phyloP scores from a whole-genome alignment of 1,284 basidiomycete species.

The Rhodotorula sp. region DNA sequence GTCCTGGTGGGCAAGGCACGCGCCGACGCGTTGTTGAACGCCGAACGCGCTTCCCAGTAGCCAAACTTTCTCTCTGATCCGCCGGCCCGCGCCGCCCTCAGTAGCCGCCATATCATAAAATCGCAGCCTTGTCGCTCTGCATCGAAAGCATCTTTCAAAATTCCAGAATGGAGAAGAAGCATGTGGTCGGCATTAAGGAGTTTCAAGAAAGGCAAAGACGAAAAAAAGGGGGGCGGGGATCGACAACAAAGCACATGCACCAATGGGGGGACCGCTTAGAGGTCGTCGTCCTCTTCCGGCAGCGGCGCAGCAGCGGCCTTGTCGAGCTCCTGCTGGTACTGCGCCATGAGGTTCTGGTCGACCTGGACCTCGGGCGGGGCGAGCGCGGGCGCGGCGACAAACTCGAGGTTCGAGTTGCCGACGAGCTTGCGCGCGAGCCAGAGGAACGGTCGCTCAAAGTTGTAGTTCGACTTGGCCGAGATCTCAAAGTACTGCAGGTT shows the following conservation, averaged over 20 bases:
- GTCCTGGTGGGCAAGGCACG: conserved; percentile 6
- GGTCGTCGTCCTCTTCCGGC: conserved; percentile 54
- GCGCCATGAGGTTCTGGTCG: conserved; percentile 74
- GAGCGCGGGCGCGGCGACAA: conserved; percentile 94
- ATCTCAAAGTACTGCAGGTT: conserved; percentile 99
- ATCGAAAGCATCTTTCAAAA: too few relatives aligned
- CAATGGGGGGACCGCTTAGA: conserved; percentile 1
- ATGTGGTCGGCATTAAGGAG: too few relatives aligned
- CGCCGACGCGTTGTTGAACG: conserved; percentile 3
- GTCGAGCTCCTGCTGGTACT: conserved; percentile 79
- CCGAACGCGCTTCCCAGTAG: background rate
- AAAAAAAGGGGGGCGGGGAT: too few relatives aligned
- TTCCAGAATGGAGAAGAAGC: too few relatives aligned
- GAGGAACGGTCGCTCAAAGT: conserved; percentile 99
- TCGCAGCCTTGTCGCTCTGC: too few relatives aligned
- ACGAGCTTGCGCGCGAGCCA: conserved; percentile 99
- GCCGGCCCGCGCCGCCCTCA: too few relatives aligned
- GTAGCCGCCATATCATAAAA: too few relatives aligned
- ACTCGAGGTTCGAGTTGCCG: conserved; percentile 86
- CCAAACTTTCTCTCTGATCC: too few relatives aligned
- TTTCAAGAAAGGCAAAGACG: too few relatives aligned
- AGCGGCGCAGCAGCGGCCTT: conserved; percentile 55
- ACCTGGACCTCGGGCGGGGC: conserved; percentile 90
- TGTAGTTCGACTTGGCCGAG: conserved; percentile 99
- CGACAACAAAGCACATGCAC: too few relatives aligned